Evolutionary conservation across 345 rosid species (phyloP), one percentile per base, ranked within the genome.

Genomic region (Streptanthus diversifolius): DNA sequence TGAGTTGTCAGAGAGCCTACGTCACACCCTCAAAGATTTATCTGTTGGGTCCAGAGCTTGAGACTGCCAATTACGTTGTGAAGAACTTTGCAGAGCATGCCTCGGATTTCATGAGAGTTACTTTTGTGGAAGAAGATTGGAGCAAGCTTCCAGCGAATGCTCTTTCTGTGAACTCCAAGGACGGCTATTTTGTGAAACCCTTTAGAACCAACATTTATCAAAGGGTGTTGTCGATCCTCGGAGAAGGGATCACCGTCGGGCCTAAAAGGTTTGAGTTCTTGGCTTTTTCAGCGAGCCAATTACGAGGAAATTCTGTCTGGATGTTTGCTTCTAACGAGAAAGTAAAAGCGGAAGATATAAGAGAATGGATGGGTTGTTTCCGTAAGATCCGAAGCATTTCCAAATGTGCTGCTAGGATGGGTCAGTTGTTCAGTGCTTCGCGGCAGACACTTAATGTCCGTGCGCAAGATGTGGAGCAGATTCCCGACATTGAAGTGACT

Each of bases 291-390:
- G 97, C 98, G 2, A 90, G 98, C 72, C 98, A 93, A 71, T 80
- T 93, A 41, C 87, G 97, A 59, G 90, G 92, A 74, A 90, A 82
- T 68, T 86, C 98, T 17, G 90, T 86, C 56, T 93, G 98, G 97
- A 89, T 91, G 96, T 93, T 93, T 85, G 92, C 97, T 51, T 93
- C 95, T 55, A 91, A 88, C 74, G 88, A 86, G 30, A 72, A 86
- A n/a, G 54, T 88, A 80, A 93, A 68, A 69, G 95, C 98, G 1
- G 88, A 85, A 77, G 83, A 85, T 63, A 79, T 93, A 30, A 84
- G 98, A 82, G 90, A 85, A 62, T 93, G 96, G 97, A 93, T 91
- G 97, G 98, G 96, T 57, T 89, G 97, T 84, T 93, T 93, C 76
- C 85, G 88, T 51, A 87, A 80, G 58, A 89, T 93, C 44, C 83